These are phyloP conservation scores for Colletotrichum agaves DNA, from an alignment of 2,329 filamentous ascomycete species.

Conservation along the genomic window DNA sequence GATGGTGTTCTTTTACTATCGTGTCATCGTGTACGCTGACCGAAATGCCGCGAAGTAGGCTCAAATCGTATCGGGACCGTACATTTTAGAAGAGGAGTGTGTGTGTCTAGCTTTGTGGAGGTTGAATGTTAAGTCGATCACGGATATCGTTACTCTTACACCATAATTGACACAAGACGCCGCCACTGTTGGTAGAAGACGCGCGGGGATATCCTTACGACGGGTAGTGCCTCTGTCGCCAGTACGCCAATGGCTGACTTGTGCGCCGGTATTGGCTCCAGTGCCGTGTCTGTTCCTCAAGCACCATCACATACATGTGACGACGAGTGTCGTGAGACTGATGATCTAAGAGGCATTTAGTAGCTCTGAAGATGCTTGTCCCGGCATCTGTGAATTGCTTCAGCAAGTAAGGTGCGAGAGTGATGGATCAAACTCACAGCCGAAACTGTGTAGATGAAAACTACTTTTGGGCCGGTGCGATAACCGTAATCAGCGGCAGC, in stretches of 20 bases:
- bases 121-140: slow-evolving; percentile 23
- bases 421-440: slow-evolving; percentile 29
- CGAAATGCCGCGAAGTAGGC: slow-evolving; percentile 37
- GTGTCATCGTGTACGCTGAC: slow-evolving; percentile 7
- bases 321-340: slow-evolving; percentile 47
- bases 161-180: slow-evolving; percentile 46
- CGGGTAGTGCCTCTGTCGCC: slow-evolving; percentile 44
- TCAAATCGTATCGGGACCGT: slow-evolving; percentile 39
- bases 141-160: slow-evolving; percentile 36
- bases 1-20: neutral
- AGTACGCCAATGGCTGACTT: slow-evolving; percentile 38
- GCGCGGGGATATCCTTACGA: slow-evolving; percentile 44
- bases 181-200: slow-evolving; percentile 41
- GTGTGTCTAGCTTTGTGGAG: slow-evolving; percentile 32
- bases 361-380: slow-evolving; percentile 35
- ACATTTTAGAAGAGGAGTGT: slow-evolving; percentile 33
- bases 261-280: slow-evolving; percentile 47
- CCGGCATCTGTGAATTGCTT: slow-evolving; percentile 45
- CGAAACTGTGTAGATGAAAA: neutral
- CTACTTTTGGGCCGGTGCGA: neutral
- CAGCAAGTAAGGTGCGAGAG: slow-evolving; percentile 43
- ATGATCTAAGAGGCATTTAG: slow-evolving; percentile 45
- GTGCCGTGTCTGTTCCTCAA: slow-evolving; percentile 48
- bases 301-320: slow-evolving; percentile 50
- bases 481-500: neutral